Evolutionary conservation across 1,284 basidiomycete species (phyloP).

Genomic region (Moesziomyces sp.): DNA sequence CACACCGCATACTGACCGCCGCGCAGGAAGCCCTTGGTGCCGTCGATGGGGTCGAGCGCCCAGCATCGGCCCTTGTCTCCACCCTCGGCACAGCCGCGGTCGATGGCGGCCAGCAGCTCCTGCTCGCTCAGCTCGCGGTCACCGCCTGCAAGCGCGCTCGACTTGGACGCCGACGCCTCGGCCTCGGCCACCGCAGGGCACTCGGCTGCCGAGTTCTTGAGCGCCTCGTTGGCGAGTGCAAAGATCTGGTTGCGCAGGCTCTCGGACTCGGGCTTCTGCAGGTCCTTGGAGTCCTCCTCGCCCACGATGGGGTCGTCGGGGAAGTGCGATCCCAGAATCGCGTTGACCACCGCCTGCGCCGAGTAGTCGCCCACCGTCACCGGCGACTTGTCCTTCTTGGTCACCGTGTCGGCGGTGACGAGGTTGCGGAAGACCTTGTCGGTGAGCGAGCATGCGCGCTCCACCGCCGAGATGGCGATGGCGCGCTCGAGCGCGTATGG

Average conservation of each 20-base stretch:
- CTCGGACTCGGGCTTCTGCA: slow-evolving; percentile 68
- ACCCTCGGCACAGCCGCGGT: slow-evolving; percentile 83
- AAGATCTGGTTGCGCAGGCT: slow-evolving; percentile 78
- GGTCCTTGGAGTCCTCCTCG: slow-evolving; percentile 89
- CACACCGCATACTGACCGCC: slow-evolving; percentile 98
- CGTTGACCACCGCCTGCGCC: slow-evolving; percentile 65
- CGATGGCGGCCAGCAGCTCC: slow-evolving; percentile 84
- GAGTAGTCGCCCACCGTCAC: slow-evolving; percentile 77
- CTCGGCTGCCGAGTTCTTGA: slow-evolving; percentile 68
- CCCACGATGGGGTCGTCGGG: slow-evolving; percentile 90
- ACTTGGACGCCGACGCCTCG: slow-evolving; percentile 53
- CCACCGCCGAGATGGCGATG: slow-evolving; percentile 88
- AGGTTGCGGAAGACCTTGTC: slow-evolving; percentile 88
- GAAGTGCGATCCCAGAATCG: slow-evolving; percentile 73
- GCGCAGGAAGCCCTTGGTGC: slow-evolving; percentile 93
- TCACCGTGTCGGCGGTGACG: slow-evolving; percentile 83
- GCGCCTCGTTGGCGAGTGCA: slow-evolving; percentile 83
- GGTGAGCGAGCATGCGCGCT: slow-evolving; percentile 80
- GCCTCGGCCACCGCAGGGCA: slow-evolving; percentile 69
- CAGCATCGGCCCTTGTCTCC: slow-evolving; percentile 81
- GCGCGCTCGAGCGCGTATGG: slow-evolving; percentile 72
- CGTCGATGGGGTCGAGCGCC: slow-evolving; percentile 92
- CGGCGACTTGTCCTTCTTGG: slow-evolving; percentile 93
- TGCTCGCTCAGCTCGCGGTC: slow-evolving; percentile 69
- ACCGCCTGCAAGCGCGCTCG: slow-evolving; percentile 65